Base-by-base conservation (phyloP, 164 flowering plant species). In the Kingdonia uniflora region DNA sequence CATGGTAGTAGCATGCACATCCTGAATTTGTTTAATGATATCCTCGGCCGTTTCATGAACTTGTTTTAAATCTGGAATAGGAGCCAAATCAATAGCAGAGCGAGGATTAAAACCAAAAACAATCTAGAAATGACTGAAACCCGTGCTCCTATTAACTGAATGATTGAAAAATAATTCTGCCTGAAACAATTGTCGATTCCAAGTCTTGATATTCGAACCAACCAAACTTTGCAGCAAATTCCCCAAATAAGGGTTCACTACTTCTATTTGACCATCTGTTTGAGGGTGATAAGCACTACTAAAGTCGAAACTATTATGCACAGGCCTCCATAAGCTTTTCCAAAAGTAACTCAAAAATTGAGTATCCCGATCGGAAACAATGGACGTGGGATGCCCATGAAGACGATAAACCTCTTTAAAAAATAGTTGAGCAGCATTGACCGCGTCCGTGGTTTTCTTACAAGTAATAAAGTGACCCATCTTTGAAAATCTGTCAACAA, bases 251-350 rank as follows among this genome's bases (percentile, higher is more conserved):
- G 0, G 11, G 12, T 29, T 42, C 45, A 42, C 45, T 15, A n/a
- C 52, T 25, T 19, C 19, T 6, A 15, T 23, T 4, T 48, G 51
- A 10, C 51, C 29, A 48, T 48, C 15, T 5, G 29, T 14, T 22
- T 48, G 29, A 4, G 51, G 51, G 11, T 48, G 25, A 21, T 48
- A 48, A 11, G 51, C 51, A 23, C n/a, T 48, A 13, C 26, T 48
- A 13, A n/a, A n/a, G n/a, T 23, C 15, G 12, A 48, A 13, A 2
- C 6, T 14, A 48, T 23, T 48, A 23, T 11, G 51, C n/a, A 48
- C n/a, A 48, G 6, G n/a, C n/a, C 19, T 48, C 26, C 51, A 22
- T 13, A 48, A 48, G 19, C 51, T 48, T 24, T 11, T 15, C 14
- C 54, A 33, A 17, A 51, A 51, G n/a, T 22, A 5, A 8, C 50